Base-by-base conservation (phyloP, 2,329 filamentous ascomycete species). In the Aspergillus glaucus region DNA sequence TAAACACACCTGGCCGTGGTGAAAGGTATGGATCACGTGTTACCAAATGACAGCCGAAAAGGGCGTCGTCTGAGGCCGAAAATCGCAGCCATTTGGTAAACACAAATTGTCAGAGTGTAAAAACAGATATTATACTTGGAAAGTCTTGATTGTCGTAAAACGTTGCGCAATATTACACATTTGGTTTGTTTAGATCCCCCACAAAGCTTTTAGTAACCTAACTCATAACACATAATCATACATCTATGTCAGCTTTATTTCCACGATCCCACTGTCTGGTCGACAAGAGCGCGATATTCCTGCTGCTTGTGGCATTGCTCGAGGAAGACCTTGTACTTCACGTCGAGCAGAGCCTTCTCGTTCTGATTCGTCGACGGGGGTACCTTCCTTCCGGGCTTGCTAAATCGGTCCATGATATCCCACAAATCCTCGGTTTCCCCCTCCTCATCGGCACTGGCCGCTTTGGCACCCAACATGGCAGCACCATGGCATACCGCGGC, bases 381-480 rank as follows among this genome's bases (percentile, higher is more conserved):
- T 2, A 96, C 86, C 44, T 90, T 81, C 61, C 85, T 88, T 28
- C 92, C 93, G 7, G 89, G 86, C 77, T 96, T 95, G 74, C 88
- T 95, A 85, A 96, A 93, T 49, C 90, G 82, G 68, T 95, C 88
- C 93, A 98, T 98, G 66, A 98, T 96, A 58, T 84, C 81, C 93
- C 93, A 98, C 53, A 98, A 75, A 37, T 86, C 81, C 74, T 96
- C 91, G 0, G 87, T 91, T 61, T 85, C 84, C 41, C 88, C 88
- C 8, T 87, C 79, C 36, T 79, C 78, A 62, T 87, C 84, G 28
- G 86, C 86, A 60, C 86, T 93, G 6, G 92, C 93, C n/a, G 93
- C 93, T 72, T 97, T 97, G 50, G 90, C 93, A 36, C 93, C 93
- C 21, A 98, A 79, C 92, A 98, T 98, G 49, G 93, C 93, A 6